Percentiles rank a stretch among this genome's conserved stretches.
Conservation (phyloP, 768 basidiomycete genomes). For the Suillus tomentosus region DNA sequence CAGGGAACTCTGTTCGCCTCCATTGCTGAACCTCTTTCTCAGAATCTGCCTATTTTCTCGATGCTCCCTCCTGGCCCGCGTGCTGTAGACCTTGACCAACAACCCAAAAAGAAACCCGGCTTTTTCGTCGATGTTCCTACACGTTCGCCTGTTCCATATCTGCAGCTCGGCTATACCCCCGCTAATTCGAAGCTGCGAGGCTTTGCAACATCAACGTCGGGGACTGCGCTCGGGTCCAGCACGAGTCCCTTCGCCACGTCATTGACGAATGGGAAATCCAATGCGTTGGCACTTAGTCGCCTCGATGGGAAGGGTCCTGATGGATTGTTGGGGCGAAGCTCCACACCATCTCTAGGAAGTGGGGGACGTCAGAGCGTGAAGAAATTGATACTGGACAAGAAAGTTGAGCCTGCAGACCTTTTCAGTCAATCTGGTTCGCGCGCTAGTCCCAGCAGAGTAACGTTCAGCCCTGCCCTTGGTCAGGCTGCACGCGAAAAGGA, state of each 20-base stretch:
- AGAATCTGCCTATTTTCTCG: slow-evolving; percentile 71
- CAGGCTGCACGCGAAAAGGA: slow-evolving; percentile 78
- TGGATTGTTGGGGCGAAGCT: slow-evolving; percentile 54
- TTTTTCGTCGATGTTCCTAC: slow-evolving; percentile 79
- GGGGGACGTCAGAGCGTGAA: slow-evolving; percentile 83
- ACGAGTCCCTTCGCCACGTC: slow-evolving; percentile 45
- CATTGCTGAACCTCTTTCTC: slow-evolving; percentile 81
- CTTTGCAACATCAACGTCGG: slow-evolving; percentile 49
- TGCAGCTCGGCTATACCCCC: slow-evolving; percentile 65
- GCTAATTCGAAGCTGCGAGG: slow-evolving; percentile 70
- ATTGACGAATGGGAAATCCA: slow-evolving; percentile 56
- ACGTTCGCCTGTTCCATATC: slow-evolving; percentile 67
- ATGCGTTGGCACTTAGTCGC: slow-evolving; percentile 55
- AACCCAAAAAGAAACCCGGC: slow-evolving; percentile 73
- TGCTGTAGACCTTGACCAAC: slow-evolving; percentile 57
- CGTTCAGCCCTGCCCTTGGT: slow-evolving; percentile 75
- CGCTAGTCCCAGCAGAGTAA: slow-evolving; percentile 47
- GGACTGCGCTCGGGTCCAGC: slow-evolving; percentile 35
- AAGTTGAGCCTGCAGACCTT: slow-evolving; percentile 71
- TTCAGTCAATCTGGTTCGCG: slow-evolving; percentile 51
- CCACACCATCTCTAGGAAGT: slow-evolving; percentile 67
- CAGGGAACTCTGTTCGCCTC: slow-evolving; percentile 77
- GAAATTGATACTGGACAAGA: slow-evolving; percentile 88
- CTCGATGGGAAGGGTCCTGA: slow-evolving; percentile 43
- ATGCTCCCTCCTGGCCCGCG: slow-evolving; percentile 75